Evolutionary conservation across 768 basidiomycete genomes (phyloP), one percentile per base, ranked within the genome.

Genomic region (Gautieria morchelliformis): DNA sequence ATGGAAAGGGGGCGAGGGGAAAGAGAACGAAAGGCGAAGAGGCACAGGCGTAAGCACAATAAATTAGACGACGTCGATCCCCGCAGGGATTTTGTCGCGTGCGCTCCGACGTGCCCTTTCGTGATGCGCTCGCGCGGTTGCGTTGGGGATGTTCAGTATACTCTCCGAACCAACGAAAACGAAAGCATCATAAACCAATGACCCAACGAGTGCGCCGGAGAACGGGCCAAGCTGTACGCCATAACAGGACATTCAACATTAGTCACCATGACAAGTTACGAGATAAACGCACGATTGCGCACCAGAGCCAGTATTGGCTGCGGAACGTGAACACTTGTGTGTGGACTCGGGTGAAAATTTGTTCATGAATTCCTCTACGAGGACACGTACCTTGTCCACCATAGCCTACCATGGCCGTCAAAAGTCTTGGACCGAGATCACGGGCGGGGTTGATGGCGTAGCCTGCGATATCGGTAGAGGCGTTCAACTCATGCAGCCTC

Each of bases 241-340:
- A 27, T 27, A 27, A 27, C 12, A 22, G 7, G 14, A 33, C 32
- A 52, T 7, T 14, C 3, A 37, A 32, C 17, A 48, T 48, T 48
- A 22, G 11, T 15, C 17, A 24, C 6, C 27, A 19, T 33, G 33
- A 41, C 22, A 19, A 15, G 27, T 11, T 27, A 19, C 20, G 30
- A 49, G 80, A 74, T 47, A 75, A 83, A 22, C 86, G 85, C 33
- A 78, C 60, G 64, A 86, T 63, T 3, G 83, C 79, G 62, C 80
- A 80, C 85, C 86, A 88, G 40, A 88, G 59, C 85, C 85, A 88
- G 64, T 87, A 88, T 58, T 87, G 84, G 63, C 74, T 78, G 61
- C 67, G 64, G 56, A 63, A 70, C 33, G 63, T 56, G 57, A 66
- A 65, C 10, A 66, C 55, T 56, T 17, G 32, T 7, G 30, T 17